phyloP scores from a whole-genome alignment of 768 basidiomycete species.

The Mycena galericulata region DNA sequence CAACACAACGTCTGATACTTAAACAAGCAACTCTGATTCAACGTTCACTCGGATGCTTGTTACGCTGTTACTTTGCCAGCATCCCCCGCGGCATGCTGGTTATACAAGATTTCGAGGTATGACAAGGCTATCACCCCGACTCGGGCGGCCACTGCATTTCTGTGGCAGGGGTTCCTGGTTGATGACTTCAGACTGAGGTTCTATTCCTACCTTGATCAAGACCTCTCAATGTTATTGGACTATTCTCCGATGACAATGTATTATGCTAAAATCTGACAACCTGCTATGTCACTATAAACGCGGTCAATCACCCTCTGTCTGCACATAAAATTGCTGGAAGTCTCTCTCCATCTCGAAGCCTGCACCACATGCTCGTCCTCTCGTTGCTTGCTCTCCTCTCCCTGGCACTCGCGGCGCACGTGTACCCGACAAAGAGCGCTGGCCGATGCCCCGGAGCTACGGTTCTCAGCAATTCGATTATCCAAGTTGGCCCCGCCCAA shows the following conservation, averaged over 20 bases:
- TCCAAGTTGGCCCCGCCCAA: conserved; percentile 4
- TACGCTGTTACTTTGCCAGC: too few relatives aligned
- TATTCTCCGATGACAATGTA: background rate
- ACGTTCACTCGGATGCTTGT: background rate
- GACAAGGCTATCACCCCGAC: background rate
- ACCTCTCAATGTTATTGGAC: background rate
- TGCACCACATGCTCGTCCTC: too few relatives aligned
- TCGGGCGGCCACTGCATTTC: background rate
- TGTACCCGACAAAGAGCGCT: background rate
- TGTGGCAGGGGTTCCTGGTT: background rate
- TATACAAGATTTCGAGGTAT: too few relatives aligned
- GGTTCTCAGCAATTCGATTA: background rate
- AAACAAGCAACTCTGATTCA: conserved; percentile 5
- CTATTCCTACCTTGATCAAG: background rate
- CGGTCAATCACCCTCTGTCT: too few relatives aligned
- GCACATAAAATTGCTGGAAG: background rate
- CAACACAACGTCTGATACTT: conserved; percentile 7
- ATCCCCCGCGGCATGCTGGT: too few relatives aligned
- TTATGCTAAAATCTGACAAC: background rate
- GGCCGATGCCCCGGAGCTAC: background rate
- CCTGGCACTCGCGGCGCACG: background rate
- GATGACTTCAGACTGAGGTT: background rate
- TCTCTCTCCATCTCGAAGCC: background rate
- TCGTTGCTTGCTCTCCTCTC: background rate
- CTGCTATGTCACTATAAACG: background rate